A percentile compares a stretch with the other conserved stretches of the same genome.
Evolutionary conservation across 2,329 filamentous ascomycete species (phyloP).

Genomic region (Neurospora crassa): DNA sequence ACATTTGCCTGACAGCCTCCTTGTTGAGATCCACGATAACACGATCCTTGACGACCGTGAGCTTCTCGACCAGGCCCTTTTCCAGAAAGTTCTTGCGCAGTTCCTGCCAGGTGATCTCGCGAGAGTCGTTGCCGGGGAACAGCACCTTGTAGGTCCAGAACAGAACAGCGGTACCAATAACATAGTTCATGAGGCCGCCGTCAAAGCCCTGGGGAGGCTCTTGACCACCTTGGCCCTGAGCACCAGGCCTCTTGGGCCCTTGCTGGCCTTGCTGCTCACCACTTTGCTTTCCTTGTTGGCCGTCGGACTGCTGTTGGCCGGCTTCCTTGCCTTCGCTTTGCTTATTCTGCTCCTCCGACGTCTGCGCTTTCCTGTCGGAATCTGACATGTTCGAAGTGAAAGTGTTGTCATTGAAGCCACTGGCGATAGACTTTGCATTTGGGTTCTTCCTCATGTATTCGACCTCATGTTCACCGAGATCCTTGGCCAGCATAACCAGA

Average conservation of each 20-base stretch:
- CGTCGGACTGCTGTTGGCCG: constrained; percentile 11
- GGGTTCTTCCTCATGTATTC: constrained; percentile 47
- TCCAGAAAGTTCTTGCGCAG: constrained; percentile 88
- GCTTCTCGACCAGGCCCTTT: constrained; percentile 90
- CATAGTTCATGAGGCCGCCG: constrained; percentile 30
- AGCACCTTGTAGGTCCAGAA: constrained; percentile 32
- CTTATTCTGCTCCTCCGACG: constrained; percentile 10
- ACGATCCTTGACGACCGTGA: constrained; percentile 67
- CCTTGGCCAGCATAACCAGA: constrained; percentile 52
- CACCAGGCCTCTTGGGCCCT: constrained; percentile 12
- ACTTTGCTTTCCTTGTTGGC: constrained; percentile 22
- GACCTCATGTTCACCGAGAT: constrained; percentile 60
- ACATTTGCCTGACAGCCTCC: constrained; percentile 61
- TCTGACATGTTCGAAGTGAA: constrained; percentile 47
- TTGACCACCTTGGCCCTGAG: constrained; percentile 10
- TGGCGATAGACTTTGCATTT: constrained; percentile 36
- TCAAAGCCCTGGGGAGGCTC: constrained; percentile 1
- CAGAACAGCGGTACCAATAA: constrained; percentile 34
- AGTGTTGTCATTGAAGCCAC: constrained; percentile 47
- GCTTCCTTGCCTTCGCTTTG: constrained; percentile 7
- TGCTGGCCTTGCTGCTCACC: constrained; percentile 7
- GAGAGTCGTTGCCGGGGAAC: constrained; percentile 32
- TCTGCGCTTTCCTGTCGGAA: constrained; percentile 21
- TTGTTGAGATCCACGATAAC: constrained; percentile 70
- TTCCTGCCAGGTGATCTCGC: constrained; percentile 97